Conservation (phyloP, 139 green algal species). For the Trebouxia sp. region DNA sequence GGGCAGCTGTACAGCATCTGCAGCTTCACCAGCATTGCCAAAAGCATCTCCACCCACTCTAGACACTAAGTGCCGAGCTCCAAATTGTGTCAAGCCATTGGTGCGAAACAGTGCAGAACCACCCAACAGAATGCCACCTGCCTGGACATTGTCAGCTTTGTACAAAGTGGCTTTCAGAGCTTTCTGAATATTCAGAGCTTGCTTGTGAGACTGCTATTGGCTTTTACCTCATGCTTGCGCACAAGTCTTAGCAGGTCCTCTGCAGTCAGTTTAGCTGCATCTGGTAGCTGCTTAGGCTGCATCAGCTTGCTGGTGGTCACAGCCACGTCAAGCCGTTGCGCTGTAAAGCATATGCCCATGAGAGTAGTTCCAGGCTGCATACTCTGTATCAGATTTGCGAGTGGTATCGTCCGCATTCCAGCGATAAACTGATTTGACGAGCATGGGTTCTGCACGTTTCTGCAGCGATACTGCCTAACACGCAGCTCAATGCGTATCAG, state of each 20-base stretch:
- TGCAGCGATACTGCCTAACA: too few relatives aligned
- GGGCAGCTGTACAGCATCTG: slow-evolving; percentile 3
- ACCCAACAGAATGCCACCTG: neutral
- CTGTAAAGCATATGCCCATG: neutral
- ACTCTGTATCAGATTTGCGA: neutral
- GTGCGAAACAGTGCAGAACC: slow-evolving; percentile 25
- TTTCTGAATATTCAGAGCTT: neutral
- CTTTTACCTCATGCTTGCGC: neutral
- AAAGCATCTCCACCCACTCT: slow-evolving; percentile 23
- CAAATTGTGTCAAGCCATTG: slow-evolving; percentile 28
- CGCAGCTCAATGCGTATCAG: too few relatives aligned
- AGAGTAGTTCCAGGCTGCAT: slow-evolving; percentile 23
- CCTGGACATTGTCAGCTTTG: neutral
- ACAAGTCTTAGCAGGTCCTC: neutral
- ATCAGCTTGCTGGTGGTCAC: neutral
- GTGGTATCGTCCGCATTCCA: neutral
- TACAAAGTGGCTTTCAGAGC: neutral
- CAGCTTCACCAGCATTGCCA: neutral
- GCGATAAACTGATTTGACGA: too few relatives aligned
- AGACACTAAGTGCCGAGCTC: neutral
- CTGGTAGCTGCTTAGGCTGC: neutral
- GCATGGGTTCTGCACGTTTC: too few relatives aligned
- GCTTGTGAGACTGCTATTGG: neutral
- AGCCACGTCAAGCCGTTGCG: neutral
- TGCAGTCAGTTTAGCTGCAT: neutral